Evolutionary conservation across 148 eudicot species (phyloP).

Genomic region (Spergularia marina): DNA sequence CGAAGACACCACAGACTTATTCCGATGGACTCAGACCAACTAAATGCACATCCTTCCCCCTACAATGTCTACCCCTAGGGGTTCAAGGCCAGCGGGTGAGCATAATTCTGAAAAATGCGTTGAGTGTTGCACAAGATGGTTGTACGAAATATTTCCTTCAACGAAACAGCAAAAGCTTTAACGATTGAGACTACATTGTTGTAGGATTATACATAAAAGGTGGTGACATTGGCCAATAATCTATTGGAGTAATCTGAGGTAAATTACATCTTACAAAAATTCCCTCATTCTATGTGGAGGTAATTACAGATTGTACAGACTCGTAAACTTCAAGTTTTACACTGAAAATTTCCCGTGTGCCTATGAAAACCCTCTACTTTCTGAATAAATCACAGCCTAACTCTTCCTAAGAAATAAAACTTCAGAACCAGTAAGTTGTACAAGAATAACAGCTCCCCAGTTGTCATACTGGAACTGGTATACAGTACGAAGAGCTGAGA

Average conservation of each 20-base stretch:
- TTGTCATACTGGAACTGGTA: constrained; percentile 74
- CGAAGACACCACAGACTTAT: too few species aligned
- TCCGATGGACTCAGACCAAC: too few species aligned
- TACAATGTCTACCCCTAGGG: too few species aligned
- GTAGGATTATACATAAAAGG: too few species aligned
- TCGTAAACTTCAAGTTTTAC: not conserved
- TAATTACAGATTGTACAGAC: constrained; percentile 26
- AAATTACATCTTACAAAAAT: constrained; percentile 22
- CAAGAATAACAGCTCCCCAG: not conserved
- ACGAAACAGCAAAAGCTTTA: too few species aligned
- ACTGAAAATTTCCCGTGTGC: constrained; percentile 5
- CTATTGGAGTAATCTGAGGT: not conserved
- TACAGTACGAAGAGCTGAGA: constrained; percentile 86
- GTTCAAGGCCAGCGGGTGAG: too few species aligned
- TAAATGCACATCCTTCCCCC: too few species aligned
- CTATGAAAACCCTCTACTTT: constrained; percentile 4
- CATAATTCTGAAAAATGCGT: too few species aligned
- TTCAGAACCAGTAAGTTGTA: constrained; percentile 18
- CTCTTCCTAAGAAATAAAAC: constrained; percentile 2
- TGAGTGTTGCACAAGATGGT: too few species aligned
- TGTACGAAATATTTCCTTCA: too few species aligned
- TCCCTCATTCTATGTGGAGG: constrained; percentile 9
- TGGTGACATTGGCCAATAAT: too few species aligned
- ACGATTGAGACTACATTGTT: too few species aligned
- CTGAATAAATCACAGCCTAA: constrained; percentile 1